These are phyloP conservation scores for Cicer cuneatum DNA, from an alignment of 306 rosid genomes.

Conservation along the genomic window DNA sequence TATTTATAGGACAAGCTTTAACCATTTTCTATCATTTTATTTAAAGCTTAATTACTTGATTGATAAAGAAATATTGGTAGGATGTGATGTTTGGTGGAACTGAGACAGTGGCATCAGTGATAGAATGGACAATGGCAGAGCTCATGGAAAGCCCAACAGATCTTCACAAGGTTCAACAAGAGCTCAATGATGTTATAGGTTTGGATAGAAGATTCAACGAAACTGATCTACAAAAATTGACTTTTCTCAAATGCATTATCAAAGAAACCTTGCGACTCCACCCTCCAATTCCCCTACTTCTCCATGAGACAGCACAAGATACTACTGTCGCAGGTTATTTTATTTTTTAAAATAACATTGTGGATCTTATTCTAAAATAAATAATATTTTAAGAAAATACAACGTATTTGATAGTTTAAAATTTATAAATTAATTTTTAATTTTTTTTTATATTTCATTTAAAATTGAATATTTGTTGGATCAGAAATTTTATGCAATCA, in stretches of 20 bases:
- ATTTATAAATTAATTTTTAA: no score
- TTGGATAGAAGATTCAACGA: slow-evolving; percentile 49
- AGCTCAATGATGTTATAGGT: slow-evolving; percentile 51
- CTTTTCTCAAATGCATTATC: slow-evolving; percentile 48
- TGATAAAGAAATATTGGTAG: slow-evolving; percentile 7
- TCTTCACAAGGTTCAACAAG: slow-evolving; percentile 51
- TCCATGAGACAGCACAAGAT: slow-evolving; percentile 56
- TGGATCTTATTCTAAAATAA: no score
- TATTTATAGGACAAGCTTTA: no score
- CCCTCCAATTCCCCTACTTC: slow-evolving; percentile 67
- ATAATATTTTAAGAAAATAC: no score
- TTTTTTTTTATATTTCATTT: no score
- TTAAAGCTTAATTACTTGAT: neutral
- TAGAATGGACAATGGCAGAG: slow-evolving; percentile 67
- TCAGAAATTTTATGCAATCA: no score
- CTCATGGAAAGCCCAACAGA: slow-evolving; percentile 53
- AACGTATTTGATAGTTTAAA: no score
- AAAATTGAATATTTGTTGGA: no score
- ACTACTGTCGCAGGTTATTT: slow-evolving; percentile 40
- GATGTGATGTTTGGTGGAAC: slow-evolving; percentile 73
- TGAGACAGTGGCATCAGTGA: slow-evolving; percentile 61
- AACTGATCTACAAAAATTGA: slow-evolving; percentile 48
- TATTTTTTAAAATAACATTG: no score
- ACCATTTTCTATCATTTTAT: neutral
- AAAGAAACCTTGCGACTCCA: slow-evolving; percentile 67